Evolutionary conservation across 495 filamentous ascomycete species (phyloP), one percentile per base, ranked within the genome.

Genomic region (Penicillium alfredii): DNA sequence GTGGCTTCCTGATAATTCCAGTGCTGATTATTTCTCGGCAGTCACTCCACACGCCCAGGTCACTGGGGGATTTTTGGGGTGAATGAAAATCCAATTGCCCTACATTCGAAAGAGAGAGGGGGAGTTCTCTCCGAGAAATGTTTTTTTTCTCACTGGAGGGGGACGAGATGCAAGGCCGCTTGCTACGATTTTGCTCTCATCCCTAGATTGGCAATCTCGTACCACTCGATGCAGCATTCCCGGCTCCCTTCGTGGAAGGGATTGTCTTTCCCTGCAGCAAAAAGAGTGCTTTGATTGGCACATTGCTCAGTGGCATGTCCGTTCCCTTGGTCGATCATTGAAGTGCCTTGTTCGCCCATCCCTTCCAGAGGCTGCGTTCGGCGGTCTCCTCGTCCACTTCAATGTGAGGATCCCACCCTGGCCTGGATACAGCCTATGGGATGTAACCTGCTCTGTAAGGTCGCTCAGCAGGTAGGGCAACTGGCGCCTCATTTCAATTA

Each of bases 131-230:
- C n/a, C n/a, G n/a, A n/a, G n/a, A n/a, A n/a, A n/a, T n/a, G n/a
- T n/a, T n/a, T n/a, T n/a, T n/a, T n/a, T n/a, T n/a, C n/a, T n/a
- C n/a, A n/a, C n/a, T n/a, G n/a, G n/a, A n/a, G n/a, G n/a, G n/a
- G n/a, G n/a, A n/a, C n/a, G 14, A 32, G 20, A 40, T 38, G 37
- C 18, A 41, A 38, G 36, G 33, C 26, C 4, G 16, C 8, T 39
- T 26, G 17, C 26, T 29, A 4, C 28, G 8, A 11, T 17, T 17
- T 45, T 42, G 28, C 28, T 42, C 38, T 38, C 38, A 55, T 42
- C 52, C 52, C 52, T 55, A 16, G 52, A 45, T 55, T 30, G 23
- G 25, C 19, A 17, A 17, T 38, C 34, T 41, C 35, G 42, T 43
- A 36, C 42, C 28, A 23, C 33, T 20, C 17, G 25, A 30, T 7